Base-by-base conservation (phyloP, 331 rosid species). In the Acacia concinna region DNA sequence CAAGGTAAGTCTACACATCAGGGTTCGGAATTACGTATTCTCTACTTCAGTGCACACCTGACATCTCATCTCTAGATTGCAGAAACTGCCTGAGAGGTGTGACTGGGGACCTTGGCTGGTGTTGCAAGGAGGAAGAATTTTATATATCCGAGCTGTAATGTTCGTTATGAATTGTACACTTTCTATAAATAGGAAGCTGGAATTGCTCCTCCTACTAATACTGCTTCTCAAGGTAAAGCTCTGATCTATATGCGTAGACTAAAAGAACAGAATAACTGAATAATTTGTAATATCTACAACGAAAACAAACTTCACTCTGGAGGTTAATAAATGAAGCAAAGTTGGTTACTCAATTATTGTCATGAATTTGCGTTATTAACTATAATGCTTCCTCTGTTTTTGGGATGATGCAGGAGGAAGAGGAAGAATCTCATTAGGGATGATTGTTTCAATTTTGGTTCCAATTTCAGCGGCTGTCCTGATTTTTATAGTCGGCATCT, bases 401-500 rank as follows among this genome's bases (percentile, higher is more conserved):
- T 56, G 40, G 68, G 21, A 73, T 8, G 47, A 75, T 67, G 80
- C n/a, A n/a, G n/a, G n/a, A 59, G 74, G 83, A 35, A 60, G 65
- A 20, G 62, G 59, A 47, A 77, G 63, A 5, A 17, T 79, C 21
- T 78, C 81, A 30, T 67, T 63, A 1, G 74, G 64, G 73, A 73
- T 38, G 13, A 2, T 54, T 34, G 52, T 75, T 47, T 81, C 83
- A 30, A 79, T 66, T 28, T 79, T 79, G 23, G 83, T 69, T 31
- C 76, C 83, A 28, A 74, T 78, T 37, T 77, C 34, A 0, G 62
- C 79, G 0, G 75, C 78, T 13, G 75, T 52, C 13, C 18, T 79
- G 44, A 73, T 84, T 4, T 79, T 84, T 34, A 49, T 79, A 5
- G 57, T 78, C 1, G 79, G 79, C 18, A 14, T 68, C 25, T 79